These are phyloP conservation scores for Fusarium keratoplasticum DNA, from an alignment of 2,329 filamentous ascomycete genomes.

Conservation along the genomic window DNA sequence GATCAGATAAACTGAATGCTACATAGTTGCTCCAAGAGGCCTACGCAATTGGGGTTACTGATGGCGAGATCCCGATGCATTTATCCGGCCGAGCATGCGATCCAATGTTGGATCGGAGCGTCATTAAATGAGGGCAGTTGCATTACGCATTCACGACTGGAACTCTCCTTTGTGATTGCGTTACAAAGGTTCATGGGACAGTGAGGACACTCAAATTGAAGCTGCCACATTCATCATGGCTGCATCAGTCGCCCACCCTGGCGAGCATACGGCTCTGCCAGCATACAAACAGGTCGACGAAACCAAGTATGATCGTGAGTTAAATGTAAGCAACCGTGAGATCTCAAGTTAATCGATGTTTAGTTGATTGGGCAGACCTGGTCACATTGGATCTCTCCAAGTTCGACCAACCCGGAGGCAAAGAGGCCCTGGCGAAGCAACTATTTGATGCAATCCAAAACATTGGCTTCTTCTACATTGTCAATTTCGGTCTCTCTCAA, in stretches of 20 bases:
- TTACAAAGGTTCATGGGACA: background rate
- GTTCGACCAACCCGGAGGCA: background rate
- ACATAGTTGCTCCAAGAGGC: background rate
- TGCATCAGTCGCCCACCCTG: background rate
- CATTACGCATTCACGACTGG: background rate
- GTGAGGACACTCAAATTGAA: background rate
- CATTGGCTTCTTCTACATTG: background rate
- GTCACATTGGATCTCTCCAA: background rate
- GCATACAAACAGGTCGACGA: background rate
- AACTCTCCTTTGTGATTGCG: background rate
- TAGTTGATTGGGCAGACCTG: conserved; percentile 7
- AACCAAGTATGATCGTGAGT: background rate
- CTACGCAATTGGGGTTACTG: background rate
- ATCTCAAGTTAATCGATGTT: background rate
- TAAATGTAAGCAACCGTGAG: too few species aligned
- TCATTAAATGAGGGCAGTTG: background rate
- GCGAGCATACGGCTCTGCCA: background rate
- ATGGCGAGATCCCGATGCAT: background rate
- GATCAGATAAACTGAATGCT: background rate
- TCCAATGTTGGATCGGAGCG: background rate
- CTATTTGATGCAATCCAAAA: background rate
- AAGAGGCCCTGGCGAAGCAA: background rate
- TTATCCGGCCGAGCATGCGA: background rate
- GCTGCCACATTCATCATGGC: background rate
- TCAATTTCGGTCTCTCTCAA: background rate